Conservation (phyloP, 306 rosid genomes). For the Lathyrus sativus region DNA sequence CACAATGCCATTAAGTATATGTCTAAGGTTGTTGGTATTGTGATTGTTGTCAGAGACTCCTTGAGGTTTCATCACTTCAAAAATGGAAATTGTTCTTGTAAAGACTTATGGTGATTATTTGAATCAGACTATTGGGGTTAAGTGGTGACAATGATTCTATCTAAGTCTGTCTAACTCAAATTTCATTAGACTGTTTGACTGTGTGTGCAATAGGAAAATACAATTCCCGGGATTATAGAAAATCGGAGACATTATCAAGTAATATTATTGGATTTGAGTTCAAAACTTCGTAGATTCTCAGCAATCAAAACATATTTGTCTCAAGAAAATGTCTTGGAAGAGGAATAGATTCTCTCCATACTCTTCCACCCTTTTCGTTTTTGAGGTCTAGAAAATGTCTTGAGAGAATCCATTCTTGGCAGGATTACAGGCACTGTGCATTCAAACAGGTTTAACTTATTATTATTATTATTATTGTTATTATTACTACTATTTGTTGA, state of each 20-base stretch:
- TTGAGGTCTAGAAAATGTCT: no score
- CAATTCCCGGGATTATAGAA: conserved; percentile 61
- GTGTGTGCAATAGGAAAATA: conserved; percentile 49
- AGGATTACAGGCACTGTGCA: neutral
- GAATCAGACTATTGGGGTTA: conserved; percentile 21
- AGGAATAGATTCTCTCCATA: neutral
- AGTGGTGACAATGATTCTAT: neutral
- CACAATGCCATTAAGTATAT: conserved; percentile 47
- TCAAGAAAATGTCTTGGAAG: neutral
- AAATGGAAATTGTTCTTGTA: conserved; percentile 54
- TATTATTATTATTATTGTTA: neutral
- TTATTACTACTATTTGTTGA: neutral
- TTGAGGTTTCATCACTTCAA: conserved; percentile 63
- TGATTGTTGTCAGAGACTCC: conserved; percentile 56
- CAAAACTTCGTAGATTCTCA: neutral
- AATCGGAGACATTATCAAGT: conserved; percentile 31
- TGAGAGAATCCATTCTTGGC: no score
- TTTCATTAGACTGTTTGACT: conserved; percentile 45
- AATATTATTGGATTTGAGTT: conserved; percentile 13
- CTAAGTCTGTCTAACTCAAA: conserved; percentile 1
- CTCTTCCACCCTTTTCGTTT: no score
- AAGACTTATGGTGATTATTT: conserved; percentile 53
- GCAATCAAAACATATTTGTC: neutral
- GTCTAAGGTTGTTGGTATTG: conserved; percentile 52
- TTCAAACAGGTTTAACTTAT: neutral